phyloP scores from a whole-genome alignment of 2,329 filamentous ascomycete species.

The Aspergillus awamori region DNA sequence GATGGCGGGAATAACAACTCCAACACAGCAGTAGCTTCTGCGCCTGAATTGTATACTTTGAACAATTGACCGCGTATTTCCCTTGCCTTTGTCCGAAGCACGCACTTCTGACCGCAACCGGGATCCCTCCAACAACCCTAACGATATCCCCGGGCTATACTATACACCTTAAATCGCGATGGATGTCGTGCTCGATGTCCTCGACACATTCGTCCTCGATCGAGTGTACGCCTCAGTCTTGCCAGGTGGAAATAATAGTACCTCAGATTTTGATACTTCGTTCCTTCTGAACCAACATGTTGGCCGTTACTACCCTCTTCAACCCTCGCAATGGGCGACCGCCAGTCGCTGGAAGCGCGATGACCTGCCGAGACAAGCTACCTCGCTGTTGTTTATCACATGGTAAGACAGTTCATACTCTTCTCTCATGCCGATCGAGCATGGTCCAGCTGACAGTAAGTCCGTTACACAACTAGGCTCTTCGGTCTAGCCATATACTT shows the following conservation, averaged over 20 bases:
- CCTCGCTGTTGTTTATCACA: slow-evolving; percentile 33
- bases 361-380: slow-evolving; percentile 31
- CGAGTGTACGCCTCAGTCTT: slow-evolving; percentile 64
- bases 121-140: background rate
- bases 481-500: slow-evolving; percentile 85
- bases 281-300: slow-evolving; percentile 31
- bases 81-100: background rate
- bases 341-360: slow-evolving; percentile 36
- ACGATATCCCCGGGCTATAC: background rate
- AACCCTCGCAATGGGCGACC: slow-evolving; percentile 31
- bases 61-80: background rate
- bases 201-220: slow-evolving; percentile 77
- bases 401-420: slow-evolving; percentile 24
- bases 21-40: background rate
- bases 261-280: background rate
- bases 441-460: background rate
- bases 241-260: slow-evolving; percentile 18
- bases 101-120: background rate
- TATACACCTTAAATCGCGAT: slow-evolving; percentile 55
- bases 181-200: slow-evolving; percentile 82
- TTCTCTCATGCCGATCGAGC: background rate
- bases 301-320: slow-evolving; percentile 28
- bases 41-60: no score
- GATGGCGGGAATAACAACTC: background rate
- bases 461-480: slow-evolving; percentile 61